Evolutionary conservation across 345 rosid species (phyloP), one percentile per base, ranked within the genome.

Genomic region (Populus ilicifolia): DNA sequence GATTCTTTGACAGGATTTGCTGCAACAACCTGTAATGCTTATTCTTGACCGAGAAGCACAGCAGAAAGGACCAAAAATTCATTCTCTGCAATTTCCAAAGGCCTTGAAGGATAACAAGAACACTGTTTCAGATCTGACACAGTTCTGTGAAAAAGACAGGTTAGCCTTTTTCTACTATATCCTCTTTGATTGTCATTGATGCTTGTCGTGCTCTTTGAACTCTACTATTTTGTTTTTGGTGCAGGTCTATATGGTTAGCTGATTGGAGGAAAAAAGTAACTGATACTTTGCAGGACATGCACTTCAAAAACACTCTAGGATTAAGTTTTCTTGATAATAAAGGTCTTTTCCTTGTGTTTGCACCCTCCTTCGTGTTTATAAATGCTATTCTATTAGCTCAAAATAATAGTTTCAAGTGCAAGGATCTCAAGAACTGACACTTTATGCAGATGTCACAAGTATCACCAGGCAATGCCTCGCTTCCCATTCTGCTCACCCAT

Each of bases 11-110:
- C 86, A 95, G 98, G 96, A 89, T 80, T 56, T 86, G 65, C 79
- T 96, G 84, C 89, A 88, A 81, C 89, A 86, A 65, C 92, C 98
- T 77, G 88, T 88, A 75, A 87, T 90, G 88, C 88, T 89, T 78
- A 79, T 88, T 80, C 88, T 86, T 76, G 86, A 83, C 83, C 91
- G 86, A 79, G 90, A 87, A 72, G 80, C 83, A 56, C 80, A 77
- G 17, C 86, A 76, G 77, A 86, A 84, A 78, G 88, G 85, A 75
- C 69, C 75, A 48, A 83, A 81, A 74, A 29, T 74, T 56, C 85
- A 85, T 52, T 81, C 87, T 67, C 56, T 79, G 35, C 86, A 80
- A 63, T 84, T 77, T 81, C 86, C 84, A 39, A 84, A 69, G 75
- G 77, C 79, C 68, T 59, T 84, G 69, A 84, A 73, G 75, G 76